Evolutionary conservation across 441 rosid species (phyloP), one percentile per base, ranked within the genome.

Genomic region (Pelargonium myrrhifolium): DNA sequence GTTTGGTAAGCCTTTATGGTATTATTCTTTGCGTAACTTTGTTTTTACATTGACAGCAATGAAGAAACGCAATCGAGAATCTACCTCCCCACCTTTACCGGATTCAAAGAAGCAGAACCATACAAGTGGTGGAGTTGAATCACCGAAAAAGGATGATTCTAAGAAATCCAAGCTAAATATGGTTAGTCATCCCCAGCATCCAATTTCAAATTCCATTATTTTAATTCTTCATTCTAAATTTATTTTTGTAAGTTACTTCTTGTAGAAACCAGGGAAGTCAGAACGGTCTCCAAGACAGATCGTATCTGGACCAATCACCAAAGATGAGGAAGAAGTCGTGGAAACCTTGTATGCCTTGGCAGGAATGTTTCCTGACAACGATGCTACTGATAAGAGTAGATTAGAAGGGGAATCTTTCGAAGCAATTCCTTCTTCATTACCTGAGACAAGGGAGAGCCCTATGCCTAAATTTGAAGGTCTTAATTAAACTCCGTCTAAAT

Each of bases 291-390:
- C 47, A 22, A 69, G 77, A 74, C 64, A 72, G 15, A 35, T 43
- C 74, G 58, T 61, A 67, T 51, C 80, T 76, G 89, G 94, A 64
- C 73, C 88, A 43, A 90, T 90, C 78, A 81, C 97, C 10, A 90
- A 93, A 78, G 98, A 93, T 69, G 98, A 93, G 85, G 89, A 87
- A 81, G 97, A 90, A 83, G 98, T 87, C 64, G 97, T 75, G 17
- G 96, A 90, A 80, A 83, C 97, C 35, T 75, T 93, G 65, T 87
- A 75, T 77, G 84, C 91, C 68, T 78, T 93, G 84, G 98, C 98
- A 5, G 87, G 83, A 75, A 83, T 87, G 91, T 83, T 87, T 76
- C 77, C 80, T 6, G 78, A 77, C 76, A 40, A 63, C 76, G 73
- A 51, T 64, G 28, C 75, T 35, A 20, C 65, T 58, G 70, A 62